Evolutionary conservation across 192 early-diverging fungal genomes (phyloP).

Genomic region (Coemansia asiatica): DNA sequence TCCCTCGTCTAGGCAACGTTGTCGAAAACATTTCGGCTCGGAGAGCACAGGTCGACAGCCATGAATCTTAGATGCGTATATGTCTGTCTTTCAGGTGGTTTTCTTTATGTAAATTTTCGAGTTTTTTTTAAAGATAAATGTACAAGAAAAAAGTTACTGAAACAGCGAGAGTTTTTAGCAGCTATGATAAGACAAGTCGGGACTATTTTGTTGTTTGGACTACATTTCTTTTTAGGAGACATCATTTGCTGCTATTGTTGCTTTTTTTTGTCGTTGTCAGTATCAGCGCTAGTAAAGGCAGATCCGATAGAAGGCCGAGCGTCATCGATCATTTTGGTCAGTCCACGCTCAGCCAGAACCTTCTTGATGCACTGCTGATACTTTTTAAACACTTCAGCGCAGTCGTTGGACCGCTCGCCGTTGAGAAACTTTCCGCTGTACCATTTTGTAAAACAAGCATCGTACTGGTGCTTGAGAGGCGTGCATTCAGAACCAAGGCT

Average conservation of each 20-base stretch:
- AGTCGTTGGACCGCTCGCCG: conserved; percentile 75
- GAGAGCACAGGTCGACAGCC: conserved; percentile 10
- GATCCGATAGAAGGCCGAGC: conserved; percentile 73
- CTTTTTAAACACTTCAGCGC: conserved; percentile 78
- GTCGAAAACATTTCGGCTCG: conserved; percentile 48
- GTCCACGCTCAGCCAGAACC: conserved; percentile 77
- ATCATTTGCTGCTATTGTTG: too few relatives aligned
- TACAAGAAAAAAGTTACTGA: neutral
- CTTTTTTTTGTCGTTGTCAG: conserved; percentile 7
- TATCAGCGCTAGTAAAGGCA: conserved; percentile 12
- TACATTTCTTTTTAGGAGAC: too few relatives aligned
- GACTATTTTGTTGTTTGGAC: too few relatives aligned
- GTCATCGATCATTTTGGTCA: conserved; percentile 81
- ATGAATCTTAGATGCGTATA: neutral
- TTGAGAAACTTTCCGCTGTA: conserved; percentile 94
- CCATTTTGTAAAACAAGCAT: conserved; percentile 93
- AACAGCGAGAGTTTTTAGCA: too few relatives aligned
- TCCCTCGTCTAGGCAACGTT: conserved; percentile 71
- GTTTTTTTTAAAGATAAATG: neutral
- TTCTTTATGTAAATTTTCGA: neutral
- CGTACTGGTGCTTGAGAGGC: conserved; percentile 81
- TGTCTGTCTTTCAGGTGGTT: neutral
- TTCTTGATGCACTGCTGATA: conserved; percentile 80
- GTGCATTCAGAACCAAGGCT: conserved; percentile 70
- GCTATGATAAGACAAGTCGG: too few relatives aligned